A percentile compares a stretch with the other conserved stretches of the same genome.
These are phyloP conservation scores for Porphyrellus cyaneotinctus DNA, from an alignment of 768 basidiomycete species.

Conservation along the genomic window DNA sequence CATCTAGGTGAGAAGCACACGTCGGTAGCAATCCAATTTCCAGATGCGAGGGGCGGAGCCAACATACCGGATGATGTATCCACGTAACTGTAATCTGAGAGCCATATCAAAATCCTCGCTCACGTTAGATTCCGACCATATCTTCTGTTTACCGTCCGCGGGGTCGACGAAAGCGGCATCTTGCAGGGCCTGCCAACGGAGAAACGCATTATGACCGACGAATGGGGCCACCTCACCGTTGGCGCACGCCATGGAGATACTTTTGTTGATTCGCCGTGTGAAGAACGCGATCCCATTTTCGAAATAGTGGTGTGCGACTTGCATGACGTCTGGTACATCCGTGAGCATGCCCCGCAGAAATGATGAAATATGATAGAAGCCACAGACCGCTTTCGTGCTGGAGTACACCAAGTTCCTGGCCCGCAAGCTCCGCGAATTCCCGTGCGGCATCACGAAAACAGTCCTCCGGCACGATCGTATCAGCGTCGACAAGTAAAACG, in stretches of 20 bases:
- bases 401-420: slow-evolving; percentile 66
- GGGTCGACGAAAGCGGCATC: slow-evolving; percentile 73
- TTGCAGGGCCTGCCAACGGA: slow-evolving; percentile 86
- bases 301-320: slow-evolving; percentile 85
- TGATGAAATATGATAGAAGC: slow-evolving; percentile 27
- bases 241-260: slow-evolving; percentile 74
- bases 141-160: slow-evolving; percentile 55
- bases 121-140: slow-evolving; percentile 65
- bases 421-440: slow-evolving; percentile 74
- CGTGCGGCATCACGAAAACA: slow-evolving; percentile 88
- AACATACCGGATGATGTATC: slow-evolving; percentile 61
- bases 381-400: slow-evolving; percentile 81
- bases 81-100: slow-evolving; percentile 51
- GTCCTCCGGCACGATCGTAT: slow-evolving; percentile 87
- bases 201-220: slow-evolving; percentile 85
- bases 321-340: slow-evolving; percentile 68
- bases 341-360: slow-evolving; percentile 3
- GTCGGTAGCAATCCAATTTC: not conserved
- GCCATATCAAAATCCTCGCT: slow-evolving; percentile 73
- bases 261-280: slow-evolving; percentile 81
- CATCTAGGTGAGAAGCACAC: slow-evolving; percentile 33
- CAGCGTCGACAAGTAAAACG: slow-evolving; percentile 81
- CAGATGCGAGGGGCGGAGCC: not conserved
- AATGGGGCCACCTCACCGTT: slow-evolving; percentile 78
- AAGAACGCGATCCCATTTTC: slow-evolving; percentile 90